phyloP scores from a whole-genome alignment of 2,329 filamentous ascomycete species.

The Hyphodiscus sp. region DNA sequence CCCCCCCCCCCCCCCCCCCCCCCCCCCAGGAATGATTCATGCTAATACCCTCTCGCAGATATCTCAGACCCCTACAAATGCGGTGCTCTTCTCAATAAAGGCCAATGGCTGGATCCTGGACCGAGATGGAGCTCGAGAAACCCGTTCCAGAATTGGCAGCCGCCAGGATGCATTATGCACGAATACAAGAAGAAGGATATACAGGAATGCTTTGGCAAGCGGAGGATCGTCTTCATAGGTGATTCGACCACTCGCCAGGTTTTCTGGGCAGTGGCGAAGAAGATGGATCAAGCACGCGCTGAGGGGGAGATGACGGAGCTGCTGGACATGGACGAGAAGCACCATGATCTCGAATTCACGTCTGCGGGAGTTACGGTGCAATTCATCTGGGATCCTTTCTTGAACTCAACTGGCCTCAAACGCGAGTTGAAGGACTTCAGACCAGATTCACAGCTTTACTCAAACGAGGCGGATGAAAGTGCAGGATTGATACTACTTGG shows the following conservation, averaged over 20 bases:
- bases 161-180: constrained; percentile 52
- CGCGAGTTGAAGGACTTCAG: constrained; percentile 36
- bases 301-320: constrained; percentile 32
- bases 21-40: neutral
- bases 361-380: constrained; percentile 41
- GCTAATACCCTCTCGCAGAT: constrained; percentile 18
- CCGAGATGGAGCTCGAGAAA: constrained; percentile 20
- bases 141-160: constrained; percentile 48
- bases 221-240: constrained; percentile 52
- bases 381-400: constrained; percentile 58
- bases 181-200: constrained; percentile 48
- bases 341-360: constrained; percentile 39
- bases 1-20: too few relatives aligned
- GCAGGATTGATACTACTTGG: constrained; percentile 46
- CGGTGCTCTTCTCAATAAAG: constrained; percentile 41
- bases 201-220: constrained; percentile 43
- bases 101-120: constrained; percentile 41
- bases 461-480: constrained; percentile 23
- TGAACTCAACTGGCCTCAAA: constrained; percentile 43
- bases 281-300: constrained; percentile 37
- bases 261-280: constrained; percentile 50
- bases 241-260: constrained; percentile 54
- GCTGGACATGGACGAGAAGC: constrained; percentile 33
- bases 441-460: constrained; percentile 13
- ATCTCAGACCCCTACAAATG: constrained; percentile 47